phyloP scores from a whole-genome alignment of 2,329 filamentous ascomycete genomes.

The Phoma sp. region DNA sequence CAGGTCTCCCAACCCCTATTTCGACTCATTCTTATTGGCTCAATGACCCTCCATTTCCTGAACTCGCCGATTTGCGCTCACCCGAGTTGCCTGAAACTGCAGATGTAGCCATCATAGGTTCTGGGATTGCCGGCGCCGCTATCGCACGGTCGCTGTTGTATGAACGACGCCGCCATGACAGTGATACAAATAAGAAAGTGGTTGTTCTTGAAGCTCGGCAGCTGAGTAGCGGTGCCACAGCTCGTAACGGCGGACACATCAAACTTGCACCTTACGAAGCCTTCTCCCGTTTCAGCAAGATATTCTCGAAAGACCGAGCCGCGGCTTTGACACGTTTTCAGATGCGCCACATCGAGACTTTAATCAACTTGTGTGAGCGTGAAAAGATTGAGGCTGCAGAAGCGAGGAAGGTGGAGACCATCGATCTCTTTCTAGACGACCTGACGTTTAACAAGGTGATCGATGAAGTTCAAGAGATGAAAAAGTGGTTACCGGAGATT shows the following conservation, averaged over 20 bases:
- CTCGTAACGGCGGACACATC: slow-evolving; percentile 40
- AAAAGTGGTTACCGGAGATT: slow-evolving; percentile 7
- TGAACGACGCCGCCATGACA: background rate
- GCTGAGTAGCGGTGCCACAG: slow-evolving; percentile 39
- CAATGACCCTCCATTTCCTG: background rate
- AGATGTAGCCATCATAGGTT: slow-evolving; percentile 63
- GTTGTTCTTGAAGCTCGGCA: slow-evolving; percentile 50
- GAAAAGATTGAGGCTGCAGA: slow-evolving; percentile 18
- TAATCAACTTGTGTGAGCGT: slow-evolving; percentile 9
- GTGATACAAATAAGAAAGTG: slow-evolving; percentile 31
- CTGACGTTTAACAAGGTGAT: slow-evolving; percentile 6
- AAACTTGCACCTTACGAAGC: slow-evolving; percentile 18
- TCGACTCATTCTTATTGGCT: background rate
- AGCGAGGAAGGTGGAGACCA: slow-evolving; percentile 19
- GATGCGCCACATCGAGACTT: slow-evolving; percentile 4
- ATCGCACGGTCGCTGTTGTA: slow-evolving; percentile 48
- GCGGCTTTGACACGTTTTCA: slow-evolving; percentile 18
- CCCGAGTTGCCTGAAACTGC: slow-evolving; percentile 41
- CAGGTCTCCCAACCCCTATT: background rate
- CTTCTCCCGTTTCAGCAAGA: slow-evolving; percentile 18
- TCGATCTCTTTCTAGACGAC: slow-evolving; percentile 16
- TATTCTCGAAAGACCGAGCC: slow-evolving; percentile 16
- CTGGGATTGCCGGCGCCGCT: slow-evolving; percentile 61
- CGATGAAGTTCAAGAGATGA: slow-evolving; percentile 1
- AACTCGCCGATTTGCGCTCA: background rate